These are phyloP conservation scores for Ilyonectria robusta DNA, from an alignment of 2,329 filamentous ascomycete species.

Conservation along the genomic window DNA sequence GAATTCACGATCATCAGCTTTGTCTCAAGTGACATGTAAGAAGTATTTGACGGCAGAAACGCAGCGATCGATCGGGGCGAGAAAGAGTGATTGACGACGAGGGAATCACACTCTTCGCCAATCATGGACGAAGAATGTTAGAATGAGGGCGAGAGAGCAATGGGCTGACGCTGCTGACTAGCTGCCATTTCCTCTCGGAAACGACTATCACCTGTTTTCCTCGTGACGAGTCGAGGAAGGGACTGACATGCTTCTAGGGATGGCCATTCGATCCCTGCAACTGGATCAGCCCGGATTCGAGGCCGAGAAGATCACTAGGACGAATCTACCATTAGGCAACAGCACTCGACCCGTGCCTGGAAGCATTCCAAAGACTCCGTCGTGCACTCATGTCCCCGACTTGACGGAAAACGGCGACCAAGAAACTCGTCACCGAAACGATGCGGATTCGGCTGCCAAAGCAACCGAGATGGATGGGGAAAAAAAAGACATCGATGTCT, in stretches of 20 bases:
- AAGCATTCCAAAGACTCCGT: neutral
- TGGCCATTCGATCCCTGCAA: neutral
- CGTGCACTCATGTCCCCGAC: neutral
- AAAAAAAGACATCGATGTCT: constrained; percentile 36
- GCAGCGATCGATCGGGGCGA: neutral
- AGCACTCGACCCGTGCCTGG: neutral
- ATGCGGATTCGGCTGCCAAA: neutral
- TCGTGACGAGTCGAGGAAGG: neutral
- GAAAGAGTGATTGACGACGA: too few relatives aligned
- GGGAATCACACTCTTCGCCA: neutral
- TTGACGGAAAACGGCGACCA: neutral
- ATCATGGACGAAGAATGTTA: neutral
- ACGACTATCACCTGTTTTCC: neutral
- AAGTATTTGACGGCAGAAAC: neutral
- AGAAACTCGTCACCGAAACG: neutral
- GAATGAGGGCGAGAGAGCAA: neutral
- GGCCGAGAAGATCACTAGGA: neutral
- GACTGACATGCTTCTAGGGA: neutral
- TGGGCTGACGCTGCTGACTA: neutral
- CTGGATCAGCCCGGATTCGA: neutral
- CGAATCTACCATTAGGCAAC: neutral
- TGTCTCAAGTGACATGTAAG: neutral
- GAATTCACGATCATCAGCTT: constrained; percentile 1
- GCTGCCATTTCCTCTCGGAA: neutral
- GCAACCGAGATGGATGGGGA: constrained; percentile 5